Conservation (phyloP, 116 monocot genomes). For the Cymodocea nodosa region DNA sequence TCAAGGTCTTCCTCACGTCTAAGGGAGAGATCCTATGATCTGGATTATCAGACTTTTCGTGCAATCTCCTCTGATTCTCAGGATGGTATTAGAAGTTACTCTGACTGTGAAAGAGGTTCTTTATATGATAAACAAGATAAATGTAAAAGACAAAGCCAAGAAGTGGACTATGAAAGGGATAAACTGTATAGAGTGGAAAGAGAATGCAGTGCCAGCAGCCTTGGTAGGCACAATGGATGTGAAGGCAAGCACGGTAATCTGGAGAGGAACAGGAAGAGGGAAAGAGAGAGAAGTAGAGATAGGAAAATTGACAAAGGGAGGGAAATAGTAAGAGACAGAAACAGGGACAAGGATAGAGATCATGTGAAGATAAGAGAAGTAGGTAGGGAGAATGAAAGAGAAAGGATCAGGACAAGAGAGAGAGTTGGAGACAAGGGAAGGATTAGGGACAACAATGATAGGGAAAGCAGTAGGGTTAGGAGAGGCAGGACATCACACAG, state of each 20-base stretch:
- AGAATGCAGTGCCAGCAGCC: conserved; percentile 30
- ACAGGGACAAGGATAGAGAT: conserved; percentile 5
- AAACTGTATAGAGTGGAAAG: conserved; percentile 19
- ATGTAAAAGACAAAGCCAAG: conserved; percentile 12
- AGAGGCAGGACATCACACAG: conserved; percentile 3
- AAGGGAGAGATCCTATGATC: conserved; percentile 15
- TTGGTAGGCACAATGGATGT: conserved; percentile 19
- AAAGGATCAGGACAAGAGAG: conserved; percentile 16
- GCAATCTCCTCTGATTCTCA: conserved; percentile 4
- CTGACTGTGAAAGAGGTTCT: conserved; percentile 24
- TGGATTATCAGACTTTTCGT: conserved; percentile 1
- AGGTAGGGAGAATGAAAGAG: conserved; percentile 28
- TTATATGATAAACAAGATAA: conserved; percentile 10
- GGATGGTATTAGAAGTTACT: conserved; percentile 18
- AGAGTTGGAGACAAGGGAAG: conserved; percentile 2
- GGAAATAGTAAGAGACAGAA: conserved; percentile 11
- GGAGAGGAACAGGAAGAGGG: neutral
- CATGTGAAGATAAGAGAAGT: conserved; percentile 19
- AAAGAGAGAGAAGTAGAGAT: conserved; percentile 6
- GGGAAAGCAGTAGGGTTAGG: neutral
- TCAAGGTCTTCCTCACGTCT: conserved; percentile 22
- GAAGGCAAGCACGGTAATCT: conserved; percentile 12
- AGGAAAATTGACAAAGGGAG: conserved; percentile 4
- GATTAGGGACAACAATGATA: neutral
- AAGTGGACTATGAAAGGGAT: conserved; percentile 21